Evolutionary conservation across 1,284 basidiomycete species (phyloP).

Genomic region (Ceratorhiza oryzae-sativae): DNA sequence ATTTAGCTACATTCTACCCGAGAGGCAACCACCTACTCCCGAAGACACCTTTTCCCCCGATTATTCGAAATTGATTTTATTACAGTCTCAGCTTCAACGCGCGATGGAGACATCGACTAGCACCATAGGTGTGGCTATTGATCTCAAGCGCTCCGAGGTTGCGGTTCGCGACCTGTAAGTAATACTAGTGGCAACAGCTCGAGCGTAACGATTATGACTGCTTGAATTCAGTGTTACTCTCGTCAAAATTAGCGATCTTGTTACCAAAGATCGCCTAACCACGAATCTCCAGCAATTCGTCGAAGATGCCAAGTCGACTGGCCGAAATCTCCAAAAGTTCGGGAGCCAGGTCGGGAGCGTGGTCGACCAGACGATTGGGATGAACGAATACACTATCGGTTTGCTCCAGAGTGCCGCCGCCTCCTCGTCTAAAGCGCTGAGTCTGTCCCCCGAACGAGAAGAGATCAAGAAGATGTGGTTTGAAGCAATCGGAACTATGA

Average conservation of each 20-base stretch:
- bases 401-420: background rate
- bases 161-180: slow-evolving; percentile 38
- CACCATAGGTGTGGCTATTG: slow-evolving; percentile 36
- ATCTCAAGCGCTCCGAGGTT: slow-evolving; percentile 39
- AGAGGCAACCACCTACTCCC: too few species aligned
- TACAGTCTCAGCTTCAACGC: slow-evolving; percentile 37
- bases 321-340: slow-evolving; percentile 39
- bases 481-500: background rate
- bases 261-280: slow-evolving; percentile 31
- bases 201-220: too few species aligned
- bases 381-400: slow-evolving; percentile 39
- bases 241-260: slow-evolving; percentile 36
- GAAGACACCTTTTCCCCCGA: slow-evolving; percentile 17
- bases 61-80: slow-evolving; percentile 31
- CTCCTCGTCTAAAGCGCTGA: background rate
- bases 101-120: slow-evolving; percentile 36
- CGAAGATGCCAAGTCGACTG: slow-evolving; percentile 28
- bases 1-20: too few species aligned
- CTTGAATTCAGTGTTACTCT: slow-evolving; percentile 23
- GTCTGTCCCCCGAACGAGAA: background rate
- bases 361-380: slow-evolving; percentile 40
- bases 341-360: slow-evolving; percentile 39
- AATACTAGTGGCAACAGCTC: too few species aligned
- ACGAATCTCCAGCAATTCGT: slow-evolving; percentile 32
- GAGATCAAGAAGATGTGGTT: background rate